Percentiles rank a stretch among this genome's conserved stretches.
phyloP scores from a whole-genome alignment of 768 basidiomycete species.

The Lactarius akahatsu region DNA sequence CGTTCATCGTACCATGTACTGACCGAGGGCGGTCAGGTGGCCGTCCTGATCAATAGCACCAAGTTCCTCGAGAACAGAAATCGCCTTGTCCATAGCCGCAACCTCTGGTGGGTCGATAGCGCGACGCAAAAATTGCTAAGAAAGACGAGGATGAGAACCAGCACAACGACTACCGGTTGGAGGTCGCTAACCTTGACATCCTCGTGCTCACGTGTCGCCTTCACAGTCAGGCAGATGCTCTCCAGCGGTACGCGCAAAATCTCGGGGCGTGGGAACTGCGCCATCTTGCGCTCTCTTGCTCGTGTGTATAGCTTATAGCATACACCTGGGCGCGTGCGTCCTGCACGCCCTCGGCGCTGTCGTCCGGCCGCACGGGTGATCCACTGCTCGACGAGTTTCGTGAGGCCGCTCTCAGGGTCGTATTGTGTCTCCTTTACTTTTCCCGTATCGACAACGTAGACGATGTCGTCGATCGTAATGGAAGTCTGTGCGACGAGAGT shows the following conservation, averaged over 20 bases:
- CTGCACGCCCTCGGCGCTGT: conserved; percentile 88
- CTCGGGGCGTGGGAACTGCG: conserved; percentile 76
- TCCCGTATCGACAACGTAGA: conserved; percentile 82
- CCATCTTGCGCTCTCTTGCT: conserved; percentile 67
- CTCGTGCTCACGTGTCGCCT: conserved; percentile 71
- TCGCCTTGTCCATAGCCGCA: conserved; percentile 73
- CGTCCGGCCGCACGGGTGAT: conserved; percentile 73
- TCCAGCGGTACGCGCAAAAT: conserved; percentile 87
- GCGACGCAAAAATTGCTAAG: conserved; percentile 59
- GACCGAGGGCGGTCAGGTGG: conserved; percentile 76
- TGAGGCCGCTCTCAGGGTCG: conserved; percentile 69
- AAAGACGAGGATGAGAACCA: conserved; percentile 4
- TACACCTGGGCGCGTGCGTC: conserved; percentile 75
- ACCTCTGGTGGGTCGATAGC: conserved; percentile 85
- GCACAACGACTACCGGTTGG: neutral
- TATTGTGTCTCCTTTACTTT: conserved; percentile 82
- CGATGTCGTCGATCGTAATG: conserved; percentile 86
- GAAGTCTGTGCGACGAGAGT: conserved; percentile 56
- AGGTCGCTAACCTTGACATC: conserved; percentile 63
- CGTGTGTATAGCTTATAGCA: conserved; percentile 90
- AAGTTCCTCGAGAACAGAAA: conserved; percentile 67
- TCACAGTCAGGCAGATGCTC: conserved; percentile 76
- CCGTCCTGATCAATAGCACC: conserved; percentile 70
- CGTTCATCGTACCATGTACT: conserved; percentile 58
- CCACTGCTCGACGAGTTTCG: conserved; percentile 77